Conservation (phyloP, 768 basidiomycete species). For the Neoboletus magnificus region DNA sequence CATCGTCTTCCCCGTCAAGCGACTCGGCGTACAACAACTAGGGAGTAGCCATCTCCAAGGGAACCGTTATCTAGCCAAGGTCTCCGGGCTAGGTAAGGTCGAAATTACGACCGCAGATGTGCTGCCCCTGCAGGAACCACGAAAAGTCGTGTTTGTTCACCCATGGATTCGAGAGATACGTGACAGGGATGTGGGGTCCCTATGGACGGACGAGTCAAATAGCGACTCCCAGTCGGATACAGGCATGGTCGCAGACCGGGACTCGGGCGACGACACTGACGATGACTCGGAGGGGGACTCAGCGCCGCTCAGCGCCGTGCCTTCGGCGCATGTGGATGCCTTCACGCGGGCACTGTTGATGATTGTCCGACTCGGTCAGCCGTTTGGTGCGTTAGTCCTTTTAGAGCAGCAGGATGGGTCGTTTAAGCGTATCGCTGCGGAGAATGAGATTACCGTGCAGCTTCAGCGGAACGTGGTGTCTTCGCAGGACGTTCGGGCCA, state of each 20-base stretch:
- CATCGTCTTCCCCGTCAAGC: not conserved
- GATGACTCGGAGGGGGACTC: not conserved
- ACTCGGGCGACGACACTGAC: not conserved
- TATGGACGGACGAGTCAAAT: not conserved
- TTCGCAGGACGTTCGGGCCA: not conserved
- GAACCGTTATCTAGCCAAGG: not conserved
- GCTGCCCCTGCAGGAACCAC: not conserved
- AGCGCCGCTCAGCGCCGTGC: not conserved
- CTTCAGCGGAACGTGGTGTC: not conserved
- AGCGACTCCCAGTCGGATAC: not conserved
- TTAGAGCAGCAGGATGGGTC: not conserved
- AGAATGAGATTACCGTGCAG: not conserved
- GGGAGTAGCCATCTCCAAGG: not conserved
- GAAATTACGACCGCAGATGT: not conserved
- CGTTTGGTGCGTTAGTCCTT: not conserved
- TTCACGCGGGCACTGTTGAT: not conserved
- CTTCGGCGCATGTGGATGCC: not conserved
- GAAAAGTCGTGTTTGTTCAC: slow-evolving; percentile 2
- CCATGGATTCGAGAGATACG: slow-evolving; percentile 8
- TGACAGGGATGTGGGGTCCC: not conserved
- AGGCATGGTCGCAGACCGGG: not conserved
- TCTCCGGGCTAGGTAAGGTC: not conserved
- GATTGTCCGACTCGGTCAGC: not conserved
- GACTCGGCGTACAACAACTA: not conserved
- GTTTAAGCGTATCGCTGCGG: not conserved